These are phyloP conservation scores for Termitomyces sp. DNA, from an alignment of 768 basidiomycete genomes.

Conservation along the genomic window DNA sequence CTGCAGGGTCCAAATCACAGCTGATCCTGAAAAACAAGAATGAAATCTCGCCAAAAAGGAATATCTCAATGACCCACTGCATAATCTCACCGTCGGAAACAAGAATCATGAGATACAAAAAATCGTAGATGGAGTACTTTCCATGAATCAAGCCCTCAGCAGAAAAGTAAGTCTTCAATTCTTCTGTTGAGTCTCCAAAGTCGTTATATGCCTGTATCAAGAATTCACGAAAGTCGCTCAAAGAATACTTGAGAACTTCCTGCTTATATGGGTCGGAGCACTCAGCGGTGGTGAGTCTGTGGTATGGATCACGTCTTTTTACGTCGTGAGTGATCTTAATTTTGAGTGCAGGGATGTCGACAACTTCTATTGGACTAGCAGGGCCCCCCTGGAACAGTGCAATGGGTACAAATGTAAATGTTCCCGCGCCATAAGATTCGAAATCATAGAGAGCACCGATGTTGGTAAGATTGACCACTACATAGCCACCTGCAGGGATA, in stretches of 20 bases:
- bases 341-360: background rate
- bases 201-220: too few relatives aligned
- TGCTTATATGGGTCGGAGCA: background rate
- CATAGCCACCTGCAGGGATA: background rate
- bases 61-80: background rate
- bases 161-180: too few relatives aligned
- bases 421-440: background rate
- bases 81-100: background rate
- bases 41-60: background rate
- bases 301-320: background rate
- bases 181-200: too few relatives aligned
- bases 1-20: background rate
- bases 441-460: background rate
- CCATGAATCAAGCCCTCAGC: too few relatives aligned
- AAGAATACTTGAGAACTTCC: background rate
- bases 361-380: background rate
- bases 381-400: background rate
- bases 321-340: background rate
- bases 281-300: background rate
- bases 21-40: background rate
- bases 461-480: background rate
- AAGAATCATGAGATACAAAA: too few relatives aligned
- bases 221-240: too few relatives aligned
- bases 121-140: too few relatives aligned
- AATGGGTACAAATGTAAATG: background rate